Conservation (phyloP, 139 green algal species). For the Micromonas commoda region DNA sequence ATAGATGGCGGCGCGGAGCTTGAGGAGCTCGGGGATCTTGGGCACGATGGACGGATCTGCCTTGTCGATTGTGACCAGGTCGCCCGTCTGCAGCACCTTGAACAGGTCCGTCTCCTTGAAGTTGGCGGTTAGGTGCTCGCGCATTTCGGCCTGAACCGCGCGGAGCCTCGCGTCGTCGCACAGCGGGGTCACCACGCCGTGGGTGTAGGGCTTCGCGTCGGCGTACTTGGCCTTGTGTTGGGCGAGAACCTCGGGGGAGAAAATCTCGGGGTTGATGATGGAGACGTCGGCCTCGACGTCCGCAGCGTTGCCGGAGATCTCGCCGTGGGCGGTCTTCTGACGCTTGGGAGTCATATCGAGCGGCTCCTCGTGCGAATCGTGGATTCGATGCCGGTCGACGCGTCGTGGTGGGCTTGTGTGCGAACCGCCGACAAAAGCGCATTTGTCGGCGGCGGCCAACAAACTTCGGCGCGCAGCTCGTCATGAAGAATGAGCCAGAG, state of each 20-base stretch:
- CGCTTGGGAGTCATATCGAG: too few species aligned
- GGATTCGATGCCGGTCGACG: too few species aligned
- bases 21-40: slow-evolving; percentile 46
- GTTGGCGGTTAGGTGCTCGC: background rate
- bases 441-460: too few species aligned
- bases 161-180: background rate
- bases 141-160: background rate
- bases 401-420: too few species aligned
- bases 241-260: too few species aligned
- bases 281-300: background rate
- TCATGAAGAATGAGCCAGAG: too few species aligned
- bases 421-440: too few species aligned
- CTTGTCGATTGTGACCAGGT: slow-evolving; percentile 73
- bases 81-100: slow-evolving; percentile 81
- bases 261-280: too few species aligned
- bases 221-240: background rate
- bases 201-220: background rate
- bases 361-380: too few species aligned
- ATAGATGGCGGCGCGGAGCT: slow-evolving; percentile 69
- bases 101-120: slow-evolving; percentile 75
- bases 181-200: background rate
- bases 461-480: too few species aligned
- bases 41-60: slow-evolving; percentile 38
- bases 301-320: background rate
- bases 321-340: background rate